A percentile compares a stretch with the other conserved stretches of the same genome.
These are phyloP conservation scores for Colletotrichum zoysiae DNA, from an alignment of 2,329 filamentous ascomycete genomes.

Conservation along the genomic window DNA sequence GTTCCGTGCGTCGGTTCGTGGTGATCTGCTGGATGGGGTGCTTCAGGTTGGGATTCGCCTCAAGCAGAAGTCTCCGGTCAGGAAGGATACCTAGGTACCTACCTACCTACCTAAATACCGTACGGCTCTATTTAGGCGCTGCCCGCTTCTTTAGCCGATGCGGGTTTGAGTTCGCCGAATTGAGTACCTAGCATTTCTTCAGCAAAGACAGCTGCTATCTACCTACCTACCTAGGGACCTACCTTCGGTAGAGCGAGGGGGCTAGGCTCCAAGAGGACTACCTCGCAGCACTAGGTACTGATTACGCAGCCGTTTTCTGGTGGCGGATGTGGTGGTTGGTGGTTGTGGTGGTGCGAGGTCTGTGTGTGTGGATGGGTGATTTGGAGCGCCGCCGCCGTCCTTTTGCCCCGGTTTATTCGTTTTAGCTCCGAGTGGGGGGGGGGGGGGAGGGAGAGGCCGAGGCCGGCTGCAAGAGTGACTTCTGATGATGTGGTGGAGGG, in stretches of 20 bases:
- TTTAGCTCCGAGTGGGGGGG: constrained; percentile 32
- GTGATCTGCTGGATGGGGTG: background rate
- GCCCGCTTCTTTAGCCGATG: background rate
- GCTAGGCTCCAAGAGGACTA: constrained; percentile 27
- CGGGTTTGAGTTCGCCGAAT: background rate
- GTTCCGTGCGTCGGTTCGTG: background rate
- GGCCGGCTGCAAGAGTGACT: background rate
- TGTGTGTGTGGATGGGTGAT: constrained; percentile 13
- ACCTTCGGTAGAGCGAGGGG: background rate
- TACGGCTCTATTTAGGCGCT: background rate
- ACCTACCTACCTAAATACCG: too few species aligned
- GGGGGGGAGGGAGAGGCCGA: too few species aligned
- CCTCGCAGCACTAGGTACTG: background rate
- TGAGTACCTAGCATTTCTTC: constrained; percentile 12
- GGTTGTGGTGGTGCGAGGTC: constrained; percentile 21
- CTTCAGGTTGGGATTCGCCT: constrained; percentile 7
- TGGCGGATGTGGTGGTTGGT: constrained; percentile 1
- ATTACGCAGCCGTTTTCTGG: constrained; percentile 12
- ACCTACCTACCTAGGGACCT: too few species aligned
- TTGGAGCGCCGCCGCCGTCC: background rate
- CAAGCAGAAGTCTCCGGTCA: background rate
- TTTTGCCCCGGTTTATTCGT: constrained; percentile 19
- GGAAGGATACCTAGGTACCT: background rate
- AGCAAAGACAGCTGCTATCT: background rate
- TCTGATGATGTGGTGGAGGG: background rate